Base-by-base conservation (phyloP, 371 early-diverging fungal genomes). In the Basidiobolus heterosporus region DNA sequence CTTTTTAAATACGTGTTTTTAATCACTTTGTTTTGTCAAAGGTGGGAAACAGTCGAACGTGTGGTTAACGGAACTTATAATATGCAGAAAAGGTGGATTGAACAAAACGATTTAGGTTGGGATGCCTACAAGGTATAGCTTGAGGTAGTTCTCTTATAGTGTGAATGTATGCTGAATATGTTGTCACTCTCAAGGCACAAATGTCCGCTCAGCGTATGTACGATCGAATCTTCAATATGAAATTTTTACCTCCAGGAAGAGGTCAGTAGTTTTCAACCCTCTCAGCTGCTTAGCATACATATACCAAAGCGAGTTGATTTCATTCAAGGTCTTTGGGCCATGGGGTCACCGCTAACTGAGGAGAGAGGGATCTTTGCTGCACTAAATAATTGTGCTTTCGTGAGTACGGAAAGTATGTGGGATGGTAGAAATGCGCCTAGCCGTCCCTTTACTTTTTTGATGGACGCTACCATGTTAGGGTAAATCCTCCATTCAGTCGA, bases 1-100 rank as follows among this genome's bases (percentile, higher is more conserved):
- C n/a, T 23, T 35, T 45, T 17, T 11, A 21, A 16, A 24, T 2
- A 30, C 47, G 13, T 20, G 30, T 14, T 21, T 0, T 14, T n/a
- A 22, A 13, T 11, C 38, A 44, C 16, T 16, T 18, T 19, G 9
- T 7, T 16, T 19, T 23, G 24, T 4, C 20, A 23, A 22, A 54
- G 57, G 54, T 43, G 47, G 50, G 63, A 64, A 44, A 64, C 65
- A 1, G 54, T 64, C 8, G 60, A 45, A 19, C 50, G 65, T n/a
- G 65, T 64, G 35, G 65, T 64, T 30, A 64, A 60, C 38, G 65
- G 65, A 7, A 64, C 65, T 17, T 64, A 51, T 48, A 64, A 60
- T 20, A 47, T 60, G 42, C 65, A 60, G 42, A 55, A 63, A 42
- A 48, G 55, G 21, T 60, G 64, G 60, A 22, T 48, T 18, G 51